Base-by-base conservation (phyloP, 2,329 filamentous ascomycete species). In the Fusarium incarnatum region DNA sequence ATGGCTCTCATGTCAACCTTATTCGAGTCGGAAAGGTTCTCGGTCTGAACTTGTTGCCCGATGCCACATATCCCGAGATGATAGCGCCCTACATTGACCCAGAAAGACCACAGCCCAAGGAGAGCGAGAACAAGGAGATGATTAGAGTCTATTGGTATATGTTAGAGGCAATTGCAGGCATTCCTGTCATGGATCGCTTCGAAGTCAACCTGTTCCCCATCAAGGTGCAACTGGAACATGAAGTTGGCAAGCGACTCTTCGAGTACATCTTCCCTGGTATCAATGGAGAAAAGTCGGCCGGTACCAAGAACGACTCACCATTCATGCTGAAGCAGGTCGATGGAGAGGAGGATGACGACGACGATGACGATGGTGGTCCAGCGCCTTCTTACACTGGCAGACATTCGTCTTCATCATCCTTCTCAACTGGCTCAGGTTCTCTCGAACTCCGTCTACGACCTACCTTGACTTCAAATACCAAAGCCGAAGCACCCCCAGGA, bases 211-310 rank as follows among this genome's bases (percentile, higher is more conserved):
- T 99, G 22, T 94, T 97, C 79, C 97, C 96, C 1, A 88, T 99
- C 78, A 97, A 94, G 79, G 90, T 99, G 23, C 96, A 99, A 78
- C 85, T 99, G 37, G 96, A 99, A 80, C 91, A 91, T 37, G 94
- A 98, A 74, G 91, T 97, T 50, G 95, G 94, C 46, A 95, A 97
- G 82, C 94, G 92, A 72, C 84, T 99, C 3, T 97, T 99, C 73
- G 94, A 98, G 81, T 99, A 99, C 80, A 94, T 99, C 73, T 99
- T 99, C 83, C 97, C 96, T 0, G 93, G 92, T 13, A 88, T 93
- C 72, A 90, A 91, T 22, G 83, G 79, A n/a, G 90, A 79, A 81
- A 83, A 81, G 58, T 66, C 72, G 6, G 78, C 73, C 25, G 83
- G 83, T 49, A 80, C 81, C 32, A 87, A 87, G 62, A 86, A 85